Conservation (phyloP, 2,329 filamentous ascomycete genomes). For the Myriosclerotinia curreyana region DNA sequence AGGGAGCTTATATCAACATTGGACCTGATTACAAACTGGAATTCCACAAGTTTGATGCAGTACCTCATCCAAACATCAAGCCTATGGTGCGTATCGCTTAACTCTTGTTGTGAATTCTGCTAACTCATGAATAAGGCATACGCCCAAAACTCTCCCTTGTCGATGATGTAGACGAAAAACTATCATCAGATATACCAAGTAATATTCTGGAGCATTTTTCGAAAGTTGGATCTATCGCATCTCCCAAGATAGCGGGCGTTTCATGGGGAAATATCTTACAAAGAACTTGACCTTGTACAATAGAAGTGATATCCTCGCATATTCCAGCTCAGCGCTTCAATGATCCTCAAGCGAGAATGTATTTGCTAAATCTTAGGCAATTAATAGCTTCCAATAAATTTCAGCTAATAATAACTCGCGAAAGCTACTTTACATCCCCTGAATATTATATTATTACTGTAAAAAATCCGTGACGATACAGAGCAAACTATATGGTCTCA, state of each 20-base stretch:
- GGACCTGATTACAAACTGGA: slow-evolving; percentile 86
- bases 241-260: slow-evolving; percentile 10
- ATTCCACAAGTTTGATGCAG: slow-evolving; percentile 92
- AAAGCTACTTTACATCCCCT: not conserved
- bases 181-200: not conserved
- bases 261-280: not conserved
- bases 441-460: not conserved
- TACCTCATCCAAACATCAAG: slow-evolving; percentile 91
- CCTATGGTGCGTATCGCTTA: slow-evolving; percentile 65
- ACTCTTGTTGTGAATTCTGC: not conserved
- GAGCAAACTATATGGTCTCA: not conserved
- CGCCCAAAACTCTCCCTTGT: slow-evolving; percentile 78
- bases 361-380: not conserved
- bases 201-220: slow-evolving; percentile 2
- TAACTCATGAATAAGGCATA: slow-evolving; percentile 59
- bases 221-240: slow-evolving; percentile 19
- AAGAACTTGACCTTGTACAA: slow-evolving; percentile 16
- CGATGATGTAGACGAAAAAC: slow-evolving; percentile 38
- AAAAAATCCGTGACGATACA: not conserved
- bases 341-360: slow-evolving; percentile 8
- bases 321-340: not conserved
- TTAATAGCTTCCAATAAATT: not conserved
- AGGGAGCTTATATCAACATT: slow-evolving; percentile 97
- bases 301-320: slow-evolving; percentile 3
- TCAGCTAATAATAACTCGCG: too few species aligned